phyloP scores from a whole-genome alignment of 768 basidiomycete species.

The Tremella fuciformis region DNA sequence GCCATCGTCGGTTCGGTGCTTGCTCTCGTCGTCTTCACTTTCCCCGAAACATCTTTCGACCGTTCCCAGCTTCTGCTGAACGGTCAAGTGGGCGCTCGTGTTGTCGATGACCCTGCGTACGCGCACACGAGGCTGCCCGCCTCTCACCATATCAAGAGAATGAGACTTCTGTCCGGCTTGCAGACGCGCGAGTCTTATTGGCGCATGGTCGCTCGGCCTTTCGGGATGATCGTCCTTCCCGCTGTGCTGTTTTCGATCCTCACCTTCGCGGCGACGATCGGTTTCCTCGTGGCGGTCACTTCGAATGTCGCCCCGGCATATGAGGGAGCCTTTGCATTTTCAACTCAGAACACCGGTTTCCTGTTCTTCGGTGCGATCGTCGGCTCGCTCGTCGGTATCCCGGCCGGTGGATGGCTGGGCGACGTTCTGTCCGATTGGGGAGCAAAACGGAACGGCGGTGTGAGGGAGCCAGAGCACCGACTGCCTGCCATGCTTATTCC shows the following conservation, averaged over 20 bases:
- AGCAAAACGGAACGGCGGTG: neutral
- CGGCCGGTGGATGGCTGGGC: neutral
- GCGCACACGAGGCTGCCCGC: too few relatives aligned
- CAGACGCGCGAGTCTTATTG: too few relatives aligned
- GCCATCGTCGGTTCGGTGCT: constrained; percentile 1
- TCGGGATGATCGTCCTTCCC: too few relatives aligned
- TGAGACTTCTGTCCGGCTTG: too few relatives aligned
- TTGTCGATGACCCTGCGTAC: neutral
- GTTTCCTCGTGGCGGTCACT: too few relatives aligned
- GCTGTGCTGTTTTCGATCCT: too few relatives aligned
- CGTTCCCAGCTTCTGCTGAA: constrained; percentile 1
- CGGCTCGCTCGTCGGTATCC: constrained; percentile 5
- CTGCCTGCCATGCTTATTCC: constrained; percentile 2
- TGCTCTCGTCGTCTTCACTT: constrained; percentile 7
- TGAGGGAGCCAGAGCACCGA: neutral
- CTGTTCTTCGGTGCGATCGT: neutral
- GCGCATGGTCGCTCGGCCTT: too few relatives aligned
- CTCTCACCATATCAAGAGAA: too few relatives aligned
- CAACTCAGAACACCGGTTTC: neutral
- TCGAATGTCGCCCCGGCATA: too few relatives aligned
- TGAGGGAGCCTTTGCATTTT: neutral
- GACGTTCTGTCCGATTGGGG: neutral
- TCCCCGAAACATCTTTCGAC: constrained; percentile 8
- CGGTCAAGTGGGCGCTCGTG: neutral
- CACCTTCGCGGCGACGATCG: too few relatives aligned